A percentile compares a stretch with the other conserved stretches of the same genome.
Evolutionary conservation across 306 rosid genomes (phyloP).

Genomic region (Neltuma alba): DNA sequence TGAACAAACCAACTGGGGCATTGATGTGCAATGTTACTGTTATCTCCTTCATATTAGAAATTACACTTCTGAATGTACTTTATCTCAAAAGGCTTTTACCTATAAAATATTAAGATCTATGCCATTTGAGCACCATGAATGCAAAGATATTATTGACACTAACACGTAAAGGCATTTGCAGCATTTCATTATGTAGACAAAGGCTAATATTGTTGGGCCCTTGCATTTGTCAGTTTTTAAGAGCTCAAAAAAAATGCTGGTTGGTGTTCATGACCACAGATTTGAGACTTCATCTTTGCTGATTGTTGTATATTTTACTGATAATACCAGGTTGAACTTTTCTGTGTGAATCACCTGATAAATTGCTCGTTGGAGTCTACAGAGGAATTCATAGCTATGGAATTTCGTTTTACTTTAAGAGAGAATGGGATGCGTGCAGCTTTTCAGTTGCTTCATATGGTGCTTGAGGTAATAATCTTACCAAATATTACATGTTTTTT

Average conservation of each 20-base stretch:
- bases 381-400: constrained; percentile 97
- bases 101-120: constrained; percentile 1
- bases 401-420: constrained; percentile 95
- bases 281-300: constrained; percentile 28
- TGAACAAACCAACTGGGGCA: background rate
- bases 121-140: constrained; percentile 17
- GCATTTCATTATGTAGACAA: background rate
- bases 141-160: background rate
- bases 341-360: constrained; percentile 93
- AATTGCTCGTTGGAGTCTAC: constrained; percentile 98
- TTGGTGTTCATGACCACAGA: background rate
- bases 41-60: background rate
- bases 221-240: background rate
- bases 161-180: constrained; percentile 11
- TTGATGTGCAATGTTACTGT: background rate
- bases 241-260: background rate
- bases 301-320: constrained; percentile 31
- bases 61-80: background rate
- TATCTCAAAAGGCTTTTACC: background rate
- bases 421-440: constrained; percentile 99
- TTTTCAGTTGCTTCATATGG: constrained; percentile 99
- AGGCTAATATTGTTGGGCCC: background rate
- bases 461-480: constrained; percentile 75
- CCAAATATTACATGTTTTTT: constrained; percentile 1
- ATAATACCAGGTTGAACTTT: constrained; percentile 83